Evolutionary conservation across 495 filamentous ascomycete genomes (phyloP).

Genomic region (Daldinia childiae): DNA sequence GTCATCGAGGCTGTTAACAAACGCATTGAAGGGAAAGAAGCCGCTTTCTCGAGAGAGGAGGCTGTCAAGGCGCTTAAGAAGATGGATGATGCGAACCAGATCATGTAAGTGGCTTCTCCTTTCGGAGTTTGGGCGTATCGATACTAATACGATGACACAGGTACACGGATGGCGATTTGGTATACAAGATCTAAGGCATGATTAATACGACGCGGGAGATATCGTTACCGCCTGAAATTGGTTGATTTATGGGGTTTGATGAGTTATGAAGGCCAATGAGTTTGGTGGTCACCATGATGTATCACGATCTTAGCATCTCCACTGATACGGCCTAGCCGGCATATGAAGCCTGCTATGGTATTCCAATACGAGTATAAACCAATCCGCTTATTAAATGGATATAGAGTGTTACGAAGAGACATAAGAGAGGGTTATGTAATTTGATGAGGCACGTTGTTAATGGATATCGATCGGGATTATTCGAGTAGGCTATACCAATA

Average conservation of each 20-base stretch:
- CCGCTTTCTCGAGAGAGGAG: conserved; percentile 73
- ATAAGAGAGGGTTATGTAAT: neutral
- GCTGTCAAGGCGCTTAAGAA: conserved; percentile 76
- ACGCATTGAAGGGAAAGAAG: conserved; percentile 62
- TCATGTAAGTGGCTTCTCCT: conserved; percentile 77
- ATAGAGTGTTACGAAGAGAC: neutral
- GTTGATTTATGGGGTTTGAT: neutral
- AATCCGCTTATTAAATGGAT: neutral
- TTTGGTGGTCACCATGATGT: neutral
- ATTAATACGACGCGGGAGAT: neutral
- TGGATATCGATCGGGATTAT: neutral
- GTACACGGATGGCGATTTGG: conserved; percentile 57
- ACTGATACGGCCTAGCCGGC: neutral
- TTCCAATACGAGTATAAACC: neutral
- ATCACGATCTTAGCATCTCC: neutral
- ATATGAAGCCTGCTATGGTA: neutral
- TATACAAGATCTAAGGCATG: conserved; percentile 53
- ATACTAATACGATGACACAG: conserved; percentile 48
- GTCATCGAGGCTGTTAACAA: conserved; percentile 84
- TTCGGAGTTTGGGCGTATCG: neutral
- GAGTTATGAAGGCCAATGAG: neutral
- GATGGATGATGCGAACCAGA: conserved; percentile 85
- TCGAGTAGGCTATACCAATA: conserved; percentile 3
- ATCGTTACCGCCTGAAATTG: neutral
- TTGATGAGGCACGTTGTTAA: conserved; percentile 11